Evolutionary conservation across 73 alveolate species (phyloP).

Genomic region (Tetrahymena elliotti): DNA sequence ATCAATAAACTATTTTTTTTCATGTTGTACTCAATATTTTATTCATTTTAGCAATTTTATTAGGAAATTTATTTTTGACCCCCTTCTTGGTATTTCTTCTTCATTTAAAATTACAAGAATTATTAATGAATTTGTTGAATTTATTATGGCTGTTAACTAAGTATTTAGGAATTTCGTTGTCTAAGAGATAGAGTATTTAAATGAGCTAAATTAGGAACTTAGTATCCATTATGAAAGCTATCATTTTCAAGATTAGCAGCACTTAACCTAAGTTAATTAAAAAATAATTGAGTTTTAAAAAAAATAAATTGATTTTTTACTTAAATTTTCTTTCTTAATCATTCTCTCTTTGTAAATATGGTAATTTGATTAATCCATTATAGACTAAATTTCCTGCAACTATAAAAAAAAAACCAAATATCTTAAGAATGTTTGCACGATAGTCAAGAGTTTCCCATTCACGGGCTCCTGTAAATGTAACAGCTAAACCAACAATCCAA

Average conservation of each 20-base stretch:
- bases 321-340: not conserved
- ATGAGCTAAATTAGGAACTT: not conserved
- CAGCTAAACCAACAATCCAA: not conserved
- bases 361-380: not conserved
- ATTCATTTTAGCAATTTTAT: too few relatives aligned
- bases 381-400: not conserved
- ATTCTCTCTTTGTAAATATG: not conserved
- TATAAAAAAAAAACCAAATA: not conserved
- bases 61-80: not conserved
- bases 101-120: not conserved
- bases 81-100: not conserved
- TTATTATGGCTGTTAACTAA: not conserved
- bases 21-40: too few relatives aligned
- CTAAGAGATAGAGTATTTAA: not conserved
- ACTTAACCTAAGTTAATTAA: not conserved
- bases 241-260: not conserved
- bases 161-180: not conserved
- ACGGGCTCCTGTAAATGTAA: not conserved
- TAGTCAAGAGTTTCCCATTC: not conserved
- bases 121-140: not conserved
- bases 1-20: too few relatives aligned
- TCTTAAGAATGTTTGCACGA: not conserved
- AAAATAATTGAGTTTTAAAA: too few relatives aligned
- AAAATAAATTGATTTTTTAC: not conserved
- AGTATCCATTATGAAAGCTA: not conserved